phyloP scores from a whole-genome alignment of 768 basidiomycete species.

The Tylopilus vinaceipallidus region DNA sequence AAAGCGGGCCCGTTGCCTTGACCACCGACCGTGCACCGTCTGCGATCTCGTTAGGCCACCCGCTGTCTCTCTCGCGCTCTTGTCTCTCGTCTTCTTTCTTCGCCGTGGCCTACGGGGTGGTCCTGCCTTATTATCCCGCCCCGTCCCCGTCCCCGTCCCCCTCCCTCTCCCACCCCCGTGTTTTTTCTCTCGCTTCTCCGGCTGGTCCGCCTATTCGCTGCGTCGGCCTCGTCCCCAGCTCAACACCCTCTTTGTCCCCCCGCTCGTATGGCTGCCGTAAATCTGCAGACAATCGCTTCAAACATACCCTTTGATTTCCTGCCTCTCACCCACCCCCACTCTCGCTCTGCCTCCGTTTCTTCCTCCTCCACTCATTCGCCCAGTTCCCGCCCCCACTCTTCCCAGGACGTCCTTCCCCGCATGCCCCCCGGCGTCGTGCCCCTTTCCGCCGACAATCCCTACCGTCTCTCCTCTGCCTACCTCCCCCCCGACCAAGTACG shows the following conservation, averaged over 20 bases:
- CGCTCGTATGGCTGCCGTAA: constrained; percentile 64
- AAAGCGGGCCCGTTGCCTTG: constrained; percentile 44
- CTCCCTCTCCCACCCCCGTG: not conserved
- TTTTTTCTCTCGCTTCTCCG: constrained; percentile 26
- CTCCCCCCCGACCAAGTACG: constrained; percentile 44
- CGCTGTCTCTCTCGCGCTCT: constrained; percentile 15
- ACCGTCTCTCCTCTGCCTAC: constrained; percentile 59
- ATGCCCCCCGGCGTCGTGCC: constrained; percentile 51
- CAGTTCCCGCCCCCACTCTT: constrained; percentile 74
- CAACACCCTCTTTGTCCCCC: constrained; percentile 38
- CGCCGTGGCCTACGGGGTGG: constrained; percentile 24
- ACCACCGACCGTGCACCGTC: constrained; percentile 42
- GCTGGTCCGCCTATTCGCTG: constrained; percentile 57
- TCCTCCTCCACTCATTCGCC: constrained; percentile 73
- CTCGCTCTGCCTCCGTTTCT: constrained; percentile 76
- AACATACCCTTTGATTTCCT: constrained; percentile 71
- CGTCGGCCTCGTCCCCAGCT: constrained; percentile 30
- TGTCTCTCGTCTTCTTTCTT: constrained; percentile 23
- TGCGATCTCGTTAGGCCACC: constrained; percentile 33
- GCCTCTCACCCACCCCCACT: constrained; percentile 60
- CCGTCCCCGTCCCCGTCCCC: not conserved
- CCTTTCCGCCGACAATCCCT: constrained; percentile 64
- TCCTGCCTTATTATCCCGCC: constrained; percentile 13
- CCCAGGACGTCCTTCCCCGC: constrained; percentile 60
- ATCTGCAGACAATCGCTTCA: constrained; percentile 69